A percentile compares a stretch with the other conserved stretches of the same genome.
Conservation (phyloP, 805 yeast genomes). For the Suhomyces vadensis region DNA sequence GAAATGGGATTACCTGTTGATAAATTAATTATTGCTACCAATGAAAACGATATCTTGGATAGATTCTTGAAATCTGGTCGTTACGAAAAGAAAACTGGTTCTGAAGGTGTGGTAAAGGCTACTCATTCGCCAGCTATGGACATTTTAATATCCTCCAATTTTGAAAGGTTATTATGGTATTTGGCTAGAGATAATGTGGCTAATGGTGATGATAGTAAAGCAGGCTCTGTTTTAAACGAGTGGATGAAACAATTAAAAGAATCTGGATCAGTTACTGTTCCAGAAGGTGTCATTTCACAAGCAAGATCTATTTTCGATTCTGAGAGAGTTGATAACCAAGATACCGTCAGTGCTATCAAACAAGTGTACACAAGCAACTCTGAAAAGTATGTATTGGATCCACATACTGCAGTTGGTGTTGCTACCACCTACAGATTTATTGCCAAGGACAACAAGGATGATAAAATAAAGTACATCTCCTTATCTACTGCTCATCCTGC, state of each 20-base stretch:
- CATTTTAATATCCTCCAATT: slow-evolving; percentile 90
- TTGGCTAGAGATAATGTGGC: slow-evolving; percentile 74
- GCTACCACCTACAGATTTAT: slow-evolving; percentile 69
- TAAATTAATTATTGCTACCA: slow-evolving; percentile 88
- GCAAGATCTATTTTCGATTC: slow-evolving; percentile 75
- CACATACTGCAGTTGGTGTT: slow-evolving; percentile 96
- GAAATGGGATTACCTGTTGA: slow-evolving; percentile 94
- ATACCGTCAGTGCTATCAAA: slow-evolving; percentile 79
- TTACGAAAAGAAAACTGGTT: slow-evolving; percentile 67
- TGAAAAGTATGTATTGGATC: slow-evolving; percentile 82
- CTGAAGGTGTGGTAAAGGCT: slow-evolving; percentile 60
- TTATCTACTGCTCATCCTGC: slow-evolving; percentile 99
- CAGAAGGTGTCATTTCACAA: slow-evolving; percentile 58
- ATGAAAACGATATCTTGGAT: slow-evolving; percentile 91
- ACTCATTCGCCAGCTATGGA: slow-evolving; percentile 99
- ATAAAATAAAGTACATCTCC: slow-evolving; percentile 58
- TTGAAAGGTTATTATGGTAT: slow-evolving; percentile 96
- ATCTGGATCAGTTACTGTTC: slow-evolving; percentile 74
- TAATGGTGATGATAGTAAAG: slow-evolving; percentile 51
- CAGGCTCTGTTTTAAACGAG: slow-evolving; percentile 67
- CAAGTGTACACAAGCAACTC: slow-evolving; percentile 59
- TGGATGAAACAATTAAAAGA: slow-evolving; percentile 83
- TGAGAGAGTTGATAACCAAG: slow-evolving; percentile 74
- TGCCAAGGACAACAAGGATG: slow-evolving; percentile 42
- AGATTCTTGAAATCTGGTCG: slow-evolving; percentile 86